These are phyloP conservation scores for Juglanconis sp. DNA, from an alignment of 2,329 filamentous ascomycete genomes.

Conservation along the genomic window DNA sequence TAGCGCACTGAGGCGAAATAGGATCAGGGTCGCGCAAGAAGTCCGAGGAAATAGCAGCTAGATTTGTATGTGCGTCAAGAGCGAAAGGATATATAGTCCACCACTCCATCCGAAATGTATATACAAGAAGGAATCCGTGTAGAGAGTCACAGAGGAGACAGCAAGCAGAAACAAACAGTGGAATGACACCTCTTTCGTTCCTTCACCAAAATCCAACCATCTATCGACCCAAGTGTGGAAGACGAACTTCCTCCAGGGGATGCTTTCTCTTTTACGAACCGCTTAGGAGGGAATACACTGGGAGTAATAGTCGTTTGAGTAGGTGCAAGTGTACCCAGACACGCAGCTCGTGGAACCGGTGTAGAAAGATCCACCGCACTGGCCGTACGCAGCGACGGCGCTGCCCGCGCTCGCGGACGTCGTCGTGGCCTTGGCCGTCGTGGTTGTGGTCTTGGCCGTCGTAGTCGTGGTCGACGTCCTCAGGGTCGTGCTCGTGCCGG, in stretches of 20 bases:
- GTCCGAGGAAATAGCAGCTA: neutral
- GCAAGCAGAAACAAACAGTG: neutral
- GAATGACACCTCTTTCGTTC: neutral
- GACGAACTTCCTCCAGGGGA: neutral
- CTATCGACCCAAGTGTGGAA: neutral
- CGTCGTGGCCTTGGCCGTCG: neutral
- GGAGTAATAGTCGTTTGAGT: constrained; percentile 11
- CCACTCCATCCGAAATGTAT: neutral
- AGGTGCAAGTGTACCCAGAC: constrained; percentile 11
- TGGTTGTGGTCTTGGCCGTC: neutral
- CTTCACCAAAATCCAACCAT: neutral
- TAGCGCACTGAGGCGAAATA: too few relatives aligned
- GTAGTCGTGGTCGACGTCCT: neutral
- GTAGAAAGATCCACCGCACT: constrained; percentile 10
- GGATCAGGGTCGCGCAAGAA: too few relatives aligned
- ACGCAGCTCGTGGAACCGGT: constrained; percentile 7
- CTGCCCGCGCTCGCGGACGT: neutral
- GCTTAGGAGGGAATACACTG: constrained; percentile 1
- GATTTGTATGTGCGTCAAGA: constrained; percentile 4
- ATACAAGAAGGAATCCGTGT: neutral
- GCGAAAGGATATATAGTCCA: constrained; percentile 1
- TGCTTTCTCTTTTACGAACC: neutral
- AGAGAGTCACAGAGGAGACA: neutral
- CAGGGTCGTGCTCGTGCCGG: constrained; percentile 17
- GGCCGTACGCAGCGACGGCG: neutral